These are phyloP conservation scores for Kwoniella bestiolae DNA, from an alignment of 768 basidiomycete species.

Conservation along the genomic window DNA sequence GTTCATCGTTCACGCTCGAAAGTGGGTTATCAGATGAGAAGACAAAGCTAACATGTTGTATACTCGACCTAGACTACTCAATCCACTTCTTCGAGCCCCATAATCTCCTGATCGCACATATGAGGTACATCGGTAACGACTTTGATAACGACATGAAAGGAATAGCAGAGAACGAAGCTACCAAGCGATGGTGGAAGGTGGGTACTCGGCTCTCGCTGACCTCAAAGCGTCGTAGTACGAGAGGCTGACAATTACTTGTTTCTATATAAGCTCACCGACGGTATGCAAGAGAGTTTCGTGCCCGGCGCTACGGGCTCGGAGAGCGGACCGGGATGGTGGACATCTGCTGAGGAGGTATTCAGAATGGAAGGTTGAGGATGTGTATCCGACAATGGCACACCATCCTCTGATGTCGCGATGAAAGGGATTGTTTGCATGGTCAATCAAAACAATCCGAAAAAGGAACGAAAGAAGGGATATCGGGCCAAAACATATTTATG, in stretches of 20 bases:
- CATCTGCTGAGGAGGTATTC: constrained; percentile 69
- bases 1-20: too few species aligned
- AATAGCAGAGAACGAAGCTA: constrained; percentile 69
- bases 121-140: constrained; percentile 73
- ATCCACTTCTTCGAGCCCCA: constrained; percentile 68
- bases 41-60: not conserved
- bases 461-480: too few species aligned
- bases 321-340: constrained; percentile 69
- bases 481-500: too few species aligned
- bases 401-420: too few species aligned
- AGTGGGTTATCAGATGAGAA: too few species aligned
- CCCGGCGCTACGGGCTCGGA: constrained; percentile 72
- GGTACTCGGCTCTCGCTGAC: too few species aligned
- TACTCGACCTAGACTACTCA: constrained; percentile 67
- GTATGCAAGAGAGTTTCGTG: constrained; percentile 77
- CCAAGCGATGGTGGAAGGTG: constrained; percentile 75
- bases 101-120: constrained; percentile 72
- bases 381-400: too few species aligned
- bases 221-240: not conserved
- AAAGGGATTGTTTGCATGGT: too few species aligned
- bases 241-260: not conserved
- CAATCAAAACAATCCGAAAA: too few species aligned
- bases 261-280: constrained; percentile 60
- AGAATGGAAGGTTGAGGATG: constrained; percentile 67
- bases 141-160: constrained; percentile 70